Evolutionary conservation across 352 stramenopile genomes (phyloP).

Genomic region (Phytophthora pinifolia): DNA sequence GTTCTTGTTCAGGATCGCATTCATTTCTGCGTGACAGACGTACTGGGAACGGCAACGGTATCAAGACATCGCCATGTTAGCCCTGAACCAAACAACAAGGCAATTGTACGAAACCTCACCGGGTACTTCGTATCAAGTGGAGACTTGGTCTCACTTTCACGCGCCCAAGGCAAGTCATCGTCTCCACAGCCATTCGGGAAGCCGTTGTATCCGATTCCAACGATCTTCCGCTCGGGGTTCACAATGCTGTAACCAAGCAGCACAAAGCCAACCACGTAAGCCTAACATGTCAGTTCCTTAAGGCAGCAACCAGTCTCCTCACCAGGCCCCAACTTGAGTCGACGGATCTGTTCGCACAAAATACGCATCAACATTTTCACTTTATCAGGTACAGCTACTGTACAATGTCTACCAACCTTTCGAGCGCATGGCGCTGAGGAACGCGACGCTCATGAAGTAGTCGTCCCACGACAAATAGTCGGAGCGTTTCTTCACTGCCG

Average conservation of each 20-base stretch:
- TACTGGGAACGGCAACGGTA: constrained; percentile 64
- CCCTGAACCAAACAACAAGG: neutral
- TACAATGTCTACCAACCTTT: constrained; percentile 78
- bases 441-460: constrained; percentile 99
- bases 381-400: constrained; percentile 1
- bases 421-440: constrained; percentile 98
- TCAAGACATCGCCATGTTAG: constrained; percentile 3
- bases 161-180: constrained; percentile 94
- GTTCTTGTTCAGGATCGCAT: constrained; percentile 99
- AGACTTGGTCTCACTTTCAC: constrained; percentile 56
- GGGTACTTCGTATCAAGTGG: constrained; percentile 96
- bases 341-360: constrained; percentile 83
- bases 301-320: neutral
- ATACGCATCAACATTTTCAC: constrained; percentile 2
- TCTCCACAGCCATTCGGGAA: constrained; percentile 97
- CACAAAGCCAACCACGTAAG: constrained; percentile 1
- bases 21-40: constrained; percentile 99
- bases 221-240: constrained; percentile 94
- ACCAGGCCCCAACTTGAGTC: constrained; percentile 97
- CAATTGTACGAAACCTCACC: constrained; percentile 29
- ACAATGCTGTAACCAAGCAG: constrained; percentile 82
- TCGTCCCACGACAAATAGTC: constrained; percentile 98
- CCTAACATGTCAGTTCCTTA: no score
- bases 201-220: constrained; percentile 99
- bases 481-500: constrained; percentile 53